Base-by-base conservation (phyloP, 2,329 filamentous ascomycete genomes). In the Penicillium sp. region DNA sequence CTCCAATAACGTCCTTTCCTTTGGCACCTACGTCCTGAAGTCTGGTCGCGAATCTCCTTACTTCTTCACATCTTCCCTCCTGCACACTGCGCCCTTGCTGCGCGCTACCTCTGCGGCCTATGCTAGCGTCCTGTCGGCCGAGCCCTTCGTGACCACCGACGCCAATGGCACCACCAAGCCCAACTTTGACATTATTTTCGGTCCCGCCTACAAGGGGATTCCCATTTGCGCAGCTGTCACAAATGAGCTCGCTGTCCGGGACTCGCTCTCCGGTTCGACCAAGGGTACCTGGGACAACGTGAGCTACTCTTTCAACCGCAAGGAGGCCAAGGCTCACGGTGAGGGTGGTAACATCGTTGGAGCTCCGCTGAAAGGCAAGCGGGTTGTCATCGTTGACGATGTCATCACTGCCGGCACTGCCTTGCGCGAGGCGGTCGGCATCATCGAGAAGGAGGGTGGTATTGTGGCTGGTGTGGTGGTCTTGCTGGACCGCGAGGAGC, bases 341-440 rank as follows among this genome's bases (percentile, higher is more conserved):
- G 93, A 98, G 72, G 91, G 91, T 27, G 91, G 93, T 36, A 86
- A 81, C 66, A 95, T 97, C 61, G 90, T 97, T 11, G 93, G 93
- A 9, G 87, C 89, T 24, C 79, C 85, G 6, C 75, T 97, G 62
- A 86, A 86, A 71, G 90, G 87, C 44, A 90, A 93, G 78, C 81
- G 79, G 50, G 82, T 96, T 13, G 77, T 98, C 27, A 87, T 98
- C 58, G 85, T 98, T 32, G 93, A 98, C 74, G 93, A 97, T 71
- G 91, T 98, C 47, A 91, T 97, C 62, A 96, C 90, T 1, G 91
- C 89, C 0, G 93, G 93, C 23, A 97, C 90, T 1, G 93, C 93
- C 32, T 90, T 96, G 74, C 79, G 89, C 48, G 90, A 97, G 69
- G 89, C 91, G 11, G 89, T 97, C 50, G 82, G 82, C 44, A 93